These are phyloP conservation scores for Metarhizium anisopliae DNA, from an alignment of 2,329 filamentous ascomycete species.

Conservation along the genomic window DNA sequence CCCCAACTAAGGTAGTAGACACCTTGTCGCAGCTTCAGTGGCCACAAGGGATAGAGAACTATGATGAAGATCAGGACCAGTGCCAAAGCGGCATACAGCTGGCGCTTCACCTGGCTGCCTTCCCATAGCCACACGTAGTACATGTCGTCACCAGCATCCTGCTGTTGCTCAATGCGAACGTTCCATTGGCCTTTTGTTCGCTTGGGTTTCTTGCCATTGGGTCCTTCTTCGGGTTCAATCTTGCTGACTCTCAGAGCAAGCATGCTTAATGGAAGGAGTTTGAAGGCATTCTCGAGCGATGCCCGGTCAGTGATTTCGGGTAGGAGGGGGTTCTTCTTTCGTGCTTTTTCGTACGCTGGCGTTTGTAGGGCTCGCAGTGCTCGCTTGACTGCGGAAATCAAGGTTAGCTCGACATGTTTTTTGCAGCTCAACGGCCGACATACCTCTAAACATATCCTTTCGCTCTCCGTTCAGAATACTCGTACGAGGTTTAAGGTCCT, in stretches of 20 bases:
- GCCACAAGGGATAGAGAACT: slow-evolving; percentile 95
- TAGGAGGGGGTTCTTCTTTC: slow-evolving; percentile 80
- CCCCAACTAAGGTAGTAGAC: slow-evolving; percentile 98
- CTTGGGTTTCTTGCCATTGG: slow-evolving; percentile 63
- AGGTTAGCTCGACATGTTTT: neutral
- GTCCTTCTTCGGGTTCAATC: slow-evolving; percentile 56
- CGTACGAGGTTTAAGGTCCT: slow-evolving; percentile 81
- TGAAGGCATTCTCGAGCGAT: slow-evolving; percentile 87
- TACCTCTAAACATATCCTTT: slow-evolving; percentile 97
- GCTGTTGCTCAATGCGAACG: slow-evolving; percentile 90
- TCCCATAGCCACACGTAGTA: slow-evolving; percentile 98
- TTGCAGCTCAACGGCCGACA: slow-evolving; percentile 2
- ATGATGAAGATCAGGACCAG: slow-evolving; percentile 76
- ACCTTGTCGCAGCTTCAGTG: slow-evolving; percentile 77
- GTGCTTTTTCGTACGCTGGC: slow-evolving; percentile 80
- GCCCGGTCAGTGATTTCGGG: slow-evolving; percentile 82
- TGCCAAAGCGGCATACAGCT: slow-evolving; percentile 79
- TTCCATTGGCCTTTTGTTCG: slow-evolving; percentile 94
- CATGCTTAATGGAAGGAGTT: slow-evolving; percentile 88
- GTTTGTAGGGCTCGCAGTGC: slow-evolving; percentile 85
- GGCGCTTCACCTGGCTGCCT: slow-evolving; percentile 86
- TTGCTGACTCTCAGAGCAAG: slow-evolving; percentile 86
- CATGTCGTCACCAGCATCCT: slow-evolving; percentile 77
- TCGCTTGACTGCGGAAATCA: slow-evolving; percentile 69
- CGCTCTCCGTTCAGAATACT: slow-evolving; percentile 92